phyloP scores from a whole-genome alignment of 2,329 filamentous ascomycete species.

The Aureobasidium leucospermi region DNA sequence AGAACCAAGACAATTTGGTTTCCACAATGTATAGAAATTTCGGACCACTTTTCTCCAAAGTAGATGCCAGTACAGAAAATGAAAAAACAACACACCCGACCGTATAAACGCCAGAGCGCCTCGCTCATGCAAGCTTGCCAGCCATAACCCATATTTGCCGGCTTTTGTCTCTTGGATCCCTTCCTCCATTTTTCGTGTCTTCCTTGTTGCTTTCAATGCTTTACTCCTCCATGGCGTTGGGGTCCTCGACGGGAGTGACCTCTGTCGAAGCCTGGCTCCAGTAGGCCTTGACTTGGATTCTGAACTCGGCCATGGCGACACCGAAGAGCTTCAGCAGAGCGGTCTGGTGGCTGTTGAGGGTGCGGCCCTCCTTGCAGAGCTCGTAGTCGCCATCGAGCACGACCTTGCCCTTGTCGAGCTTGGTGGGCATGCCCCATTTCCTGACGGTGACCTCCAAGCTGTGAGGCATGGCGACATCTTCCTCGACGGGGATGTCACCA shows the following conservation, averaged over 20 bases:
- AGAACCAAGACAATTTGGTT: neutral
- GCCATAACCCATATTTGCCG: neutral
- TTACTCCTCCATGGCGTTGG: slow-evolving; percentile 24
- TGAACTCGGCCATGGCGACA: slow-evolving; percentile 84
- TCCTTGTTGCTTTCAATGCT: neutral
- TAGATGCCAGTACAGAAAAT: neutral
- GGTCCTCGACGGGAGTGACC: slow-evolving; percentile 26
- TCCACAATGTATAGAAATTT: neutral
- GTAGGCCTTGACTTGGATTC: slow-evolving; percentile 64
- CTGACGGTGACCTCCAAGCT: slow-evolving; percentile 84
- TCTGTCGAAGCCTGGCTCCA: slow-evolving; percentile 29
- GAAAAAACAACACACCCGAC: neutral
- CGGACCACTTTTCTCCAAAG: neutral
- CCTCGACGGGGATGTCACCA: slow-evolving; percentile 69
- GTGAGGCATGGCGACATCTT: slow-evolving; percentile 83
- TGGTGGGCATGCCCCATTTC: slow-evolving; percentile 81
- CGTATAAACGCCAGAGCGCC: slow-evolving; percentile 13
- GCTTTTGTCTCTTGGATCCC: neutral
- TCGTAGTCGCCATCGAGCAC: slow-evolving; percentile 65
- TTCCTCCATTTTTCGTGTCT: neutral
- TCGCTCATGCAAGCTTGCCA: slow-evolving; percentile 13
- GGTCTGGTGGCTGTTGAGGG: slow-evolving; percentile 85
- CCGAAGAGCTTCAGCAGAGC: slow-evolving; percentile 90
- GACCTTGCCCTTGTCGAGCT: slow-evolving; percentile 81
- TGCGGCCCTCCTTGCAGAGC: slow-evolving; percentile 78